phyloP scores from a whole-genome alignment of 148 eudicot genomes.

The Vaccinium corymbosum region DNA sequence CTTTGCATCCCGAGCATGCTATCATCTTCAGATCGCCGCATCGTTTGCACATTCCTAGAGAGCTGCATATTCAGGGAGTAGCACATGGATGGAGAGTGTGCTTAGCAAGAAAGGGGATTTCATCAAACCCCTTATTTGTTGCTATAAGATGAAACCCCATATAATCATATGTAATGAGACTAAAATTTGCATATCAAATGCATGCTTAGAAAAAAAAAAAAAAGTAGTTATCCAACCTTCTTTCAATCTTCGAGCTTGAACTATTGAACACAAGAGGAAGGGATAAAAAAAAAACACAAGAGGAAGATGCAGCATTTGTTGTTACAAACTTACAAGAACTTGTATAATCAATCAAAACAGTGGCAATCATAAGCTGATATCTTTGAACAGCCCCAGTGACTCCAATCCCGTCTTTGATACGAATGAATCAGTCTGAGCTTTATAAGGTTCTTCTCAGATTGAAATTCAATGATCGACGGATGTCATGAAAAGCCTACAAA shows the following conservation, averaged over 20 bases:
- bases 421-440: too few relatives aligned
- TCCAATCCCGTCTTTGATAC: too few relatives aligned
- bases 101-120: background rate
- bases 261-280: background rate
- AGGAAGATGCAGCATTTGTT: background rate
- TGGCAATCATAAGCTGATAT: background rate
- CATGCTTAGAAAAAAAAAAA: background rate
- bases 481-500: background rate
- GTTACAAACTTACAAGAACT: background rate
- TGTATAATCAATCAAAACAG: background rate
- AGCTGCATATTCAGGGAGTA: slow-evolving; percentile 34
- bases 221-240: background rate
- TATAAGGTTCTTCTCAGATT: too few relatives aligned
- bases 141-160: background rate
- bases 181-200: background rate
- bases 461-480: background rate
- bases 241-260: background rate
- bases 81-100: background rate
- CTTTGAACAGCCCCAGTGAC: background rate
- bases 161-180: background rate
- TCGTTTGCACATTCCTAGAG: slow-evolving; percentile 72
- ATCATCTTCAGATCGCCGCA: slow-evolving; percentile 73
- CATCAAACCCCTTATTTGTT: background rate
- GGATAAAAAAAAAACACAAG: background rate
- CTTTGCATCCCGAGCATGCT: slow-evolving; percentile 65